phyloP scores from a whole-genome alignment of 164 flowering plant species.

The Kingdonia uniflora region DNA sequence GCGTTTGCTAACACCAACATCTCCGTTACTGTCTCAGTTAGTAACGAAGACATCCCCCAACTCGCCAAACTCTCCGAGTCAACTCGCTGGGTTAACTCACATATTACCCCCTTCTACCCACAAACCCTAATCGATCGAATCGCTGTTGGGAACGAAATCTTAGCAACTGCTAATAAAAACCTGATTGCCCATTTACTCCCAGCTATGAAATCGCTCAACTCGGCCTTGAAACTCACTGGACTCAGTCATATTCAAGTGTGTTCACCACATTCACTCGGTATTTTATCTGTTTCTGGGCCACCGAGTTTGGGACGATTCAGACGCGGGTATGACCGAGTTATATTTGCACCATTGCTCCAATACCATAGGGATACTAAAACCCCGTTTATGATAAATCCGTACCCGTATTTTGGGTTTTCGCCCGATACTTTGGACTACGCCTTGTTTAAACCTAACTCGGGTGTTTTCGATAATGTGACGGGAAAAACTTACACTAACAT shows the following conservation, averaged over 20 bases:
- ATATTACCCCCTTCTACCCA: conserved; percentile 61
- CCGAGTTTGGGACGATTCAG: conserved; percentile 69
- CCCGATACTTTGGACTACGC: conserved; percentile 36
- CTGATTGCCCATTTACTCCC: conserved; percentile 48
- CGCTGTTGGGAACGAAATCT: conserved; percentile 69
- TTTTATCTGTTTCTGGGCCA: conserved; percentile 36
- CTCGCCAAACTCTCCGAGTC: conserved; percentile 35
- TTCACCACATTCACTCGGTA: conserved; percentile 69
- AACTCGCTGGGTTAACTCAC: conserved; percentile 36
- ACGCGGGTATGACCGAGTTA: conserved; percentile 36
- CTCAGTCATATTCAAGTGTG: conserved; percentile 44
- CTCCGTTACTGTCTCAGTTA: conserved; percentile 46
- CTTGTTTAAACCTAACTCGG: conserved; percentile 47
- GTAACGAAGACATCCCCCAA: conserved; percentile 56
- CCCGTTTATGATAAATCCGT: conserved; percentile 78
- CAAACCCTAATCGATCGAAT: conserved; percentile 42
- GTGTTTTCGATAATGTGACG: conserved; percentile 37
- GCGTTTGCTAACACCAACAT: conserved; percentile 71
- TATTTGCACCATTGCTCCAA: conserved; percentile 55
- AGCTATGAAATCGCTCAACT: conserved; percentile 56
- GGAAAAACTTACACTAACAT: conserved; percentile 48
- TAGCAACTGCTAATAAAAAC: conserved; percentile 28
- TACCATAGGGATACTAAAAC: conserved; percentile 51
- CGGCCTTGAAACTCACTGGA: conserved; percentile 44
- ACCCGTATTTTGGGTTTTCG: conserved; percentile 63